Conservation (phyloP, 352 stramenopile species). For the Globisporangium spinosum region DNA sequence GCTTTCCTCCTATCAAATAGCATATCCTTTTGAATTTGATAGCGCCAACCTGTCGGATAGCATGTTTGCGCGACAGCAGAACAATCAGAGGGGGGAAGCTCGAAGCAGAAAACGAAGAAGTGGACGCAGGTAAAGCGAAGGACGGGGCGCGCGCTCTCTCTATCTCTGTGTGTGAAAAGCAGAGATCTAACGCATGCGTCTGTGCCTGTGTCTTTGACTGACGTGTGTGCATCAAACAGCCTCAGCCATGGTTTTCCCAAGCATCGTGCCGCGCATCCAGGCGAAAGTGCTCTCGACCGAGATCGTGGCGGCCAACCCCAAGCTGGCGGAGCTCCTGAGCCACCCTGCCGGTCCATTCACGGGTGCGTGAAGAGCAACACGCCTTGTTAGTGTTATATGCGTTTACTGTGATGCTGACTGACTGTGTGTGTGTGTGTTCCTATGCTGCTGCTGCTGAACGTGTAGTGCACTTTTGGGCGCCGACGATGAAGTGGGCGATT, state of each 20-base stretch:
- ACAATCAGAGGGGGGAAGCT: not conserved
- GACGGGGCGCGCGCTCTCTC: not conserved
- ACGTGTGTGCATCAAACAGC: not conserved
- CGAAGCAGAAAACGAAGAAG: conserved; percentile 16
- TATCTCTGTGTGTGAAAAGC: not conserved
- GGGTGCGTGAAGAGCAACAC: conserved; percentile 26
- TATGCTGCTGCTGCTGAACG: not conserved
- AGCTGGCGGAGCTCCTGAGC: conserved; percentile 50
- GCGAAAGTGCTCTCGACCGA: conserved; percentile 69
- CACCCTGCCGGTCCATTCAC: conserved; percentile 87
- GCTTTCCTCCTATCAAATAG: not conserved
- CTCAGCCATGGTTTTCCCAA: conserved; percentile 43
- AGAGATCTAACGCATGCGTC: not conserved
- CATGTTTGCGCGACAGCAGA: conserved; percentile 5
- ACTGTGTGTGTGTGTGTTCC: not conserved
- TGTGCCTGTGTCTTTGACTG: not conserved
- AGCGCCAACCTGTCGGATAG: not conserved
- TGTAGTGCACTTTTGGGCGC: conserved; percentile 87
- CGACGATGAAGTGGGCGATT: conserved; percentile 87
- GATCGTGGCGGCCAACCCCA: conserved; percentile 66
- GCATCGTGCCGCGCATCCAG: conserved; percentile 70
- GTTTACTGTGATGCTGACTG: not conserved
- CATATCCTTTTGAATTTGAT: conserved; percentile 2
- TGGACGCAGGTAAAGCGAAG: not conserved
- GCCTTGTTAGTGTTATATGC: not conserved